phyloP scores from a whole-genome alignment of 2,329 filamentous ascomycete species.

The Amphichorda felina region DNA sequence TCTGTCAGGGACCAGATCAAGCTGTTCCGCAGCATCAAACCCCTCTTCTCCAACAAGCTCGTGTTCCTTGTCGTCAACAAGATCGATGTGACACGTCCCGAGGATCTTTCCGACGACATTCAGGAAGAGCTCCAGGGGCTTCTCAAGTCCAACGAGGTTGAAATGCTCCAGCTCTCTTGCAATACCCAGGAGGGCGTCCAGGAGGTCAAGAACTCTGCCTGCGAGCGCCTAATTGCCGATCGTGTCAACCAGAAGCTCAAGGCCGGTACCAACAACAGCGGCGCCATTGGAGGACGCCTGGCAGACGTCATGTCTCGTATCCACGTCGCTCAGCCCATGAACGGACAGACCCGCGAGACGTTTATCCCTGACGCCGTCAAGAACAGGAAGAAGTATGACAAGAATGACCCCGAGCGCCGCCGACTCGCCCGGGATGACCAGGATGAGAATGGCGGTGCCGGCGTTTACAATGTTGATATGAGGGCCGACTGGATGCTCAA shows the following conservation, averaged over 20 bases:
- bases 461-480: slow-evolving; percentile 91
- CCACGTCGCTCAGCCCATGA: slow-evolving; percentile 90
- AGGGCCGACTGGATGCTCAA: slow-evolving; percentile 80
- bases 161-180: slow-evolving; percentile 88
- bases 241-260: slow-evolving; percentile 94
- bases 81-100: slow-evolving; percentile 81
- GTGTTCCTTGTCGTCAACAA: slow-evolving; percentile 98
- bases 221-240: slow-evolving; percentile 84
- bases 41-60: slow-evolving; percentile 92
- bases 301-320: slow-evolving; percentile 89
- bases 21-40: slow-evolving; percentile 93
- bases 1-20: slow-evolving; percentile 86
- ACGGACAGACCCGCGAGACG: slow-evolving; percentile 63
- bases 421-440: slow-evolving; percentile 78
- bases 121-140: slow-evolving; percentile 69
- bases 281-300: slow-evolving; percentile 67
- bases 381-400: slow-evolving; percentile 78
- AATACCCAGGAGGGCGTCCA: slow-evolving; percentile 91
- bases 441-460: slow-evolving; percentile 83
- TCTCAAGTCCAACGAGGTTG: slow-evolving; percentile 78
- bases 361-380: slow-evolving; percentile 83
- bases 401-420: slow-evolving; percentile 72
- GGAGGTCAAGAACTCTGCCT: slow-evolving; percentile 87
- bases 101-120: slow-evolving; percentile 71
- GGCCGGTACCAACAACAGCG: slow-evolving; percentile 68